Evolutionary conservation across 1,139 yeast genomes (phyloP), one percentile per base, ranked within the genome.

Genomic region (Hansenula lynferdii): DNA sequence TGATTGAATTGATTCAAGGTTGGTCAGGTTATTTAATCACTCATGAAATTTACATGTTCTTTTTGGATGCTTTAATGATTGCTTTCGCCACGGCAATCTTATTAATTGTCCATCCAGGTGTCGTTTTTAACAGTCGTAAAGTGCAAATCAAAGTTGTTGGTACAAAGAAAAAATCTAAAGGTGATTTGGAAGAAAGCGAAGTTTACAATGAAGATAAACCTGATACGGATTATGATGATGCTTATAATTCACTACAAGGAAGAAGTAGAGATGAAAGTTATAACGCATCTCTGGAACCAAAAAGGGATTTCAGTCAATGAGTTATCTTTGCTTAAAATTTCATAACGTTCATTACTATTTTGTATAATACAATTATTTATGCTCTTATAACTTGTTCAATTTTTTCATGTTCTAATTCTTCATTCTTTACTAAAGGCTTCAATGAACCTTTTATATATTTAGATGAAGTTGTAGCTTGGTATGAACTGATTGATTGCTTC

Each of bases 1-100:
- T 85, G 41, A 77, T 77, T 18, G 96, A 87, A 60, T 70, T 87
- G 44, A 67, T 80, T 6, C 75, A 80, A 51, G 96, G 96, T n/a
- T 86, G 86, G 75, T 38, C 51, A 6, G 94, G 95, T 0, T 71
- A 69, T 46, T 65, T 87, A 46, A 79, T 85, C 42, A 60, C 64
- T 3, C 78, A 78, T 49, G 96, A 89, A 60, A 72, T 70, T 23
- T 85, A 71, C 58, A 70, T 89, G 47, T 70, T 87, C 67, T 74
- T 78, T 8, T 69, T 87, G 32, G 97, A 84, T 55, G 85, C 89
- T 0, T 56, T 82, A 20, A 78, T 86, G 86, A 70, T 86, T 51
- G 55, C 68, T 1, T 32, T 75, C 3, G 77, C 77, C 6, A 54
- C 64, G 9, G 36, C 56, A 6, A 50, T 74, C 6, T 60, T 84